Percentiles rank a stretch among this genome's conserved stretches.
phyloP scores from a whole-genome alignment of 331 rosid species.

The Acacia pycnantha region DNA sequence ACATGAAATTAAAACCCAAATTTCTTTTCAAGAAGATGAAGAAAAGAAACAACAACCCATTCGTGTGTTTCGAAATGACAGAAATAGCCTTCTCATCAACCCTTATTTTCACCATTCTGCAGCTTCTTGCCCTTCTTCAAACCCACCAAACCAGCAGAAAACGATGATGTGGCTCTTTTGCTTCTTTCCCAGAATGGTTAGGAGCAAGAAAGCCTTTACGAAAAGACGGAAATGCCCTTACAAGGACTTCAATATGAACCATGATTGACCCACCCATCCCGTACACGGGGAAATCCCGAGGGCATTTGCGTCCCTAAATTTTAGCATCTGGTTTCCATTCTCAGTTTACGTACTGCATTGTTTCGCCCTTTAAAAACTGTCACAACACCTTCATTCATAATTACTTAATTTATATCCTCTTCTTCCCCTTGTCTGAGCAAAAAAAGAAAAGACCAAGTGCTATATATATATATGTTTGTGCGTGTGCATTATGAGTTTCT shows the following conservation, averaged over 20 bases:
- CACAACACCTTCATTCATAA: not conserved
- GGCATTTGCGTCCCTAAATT: slow-evolving; percentile 74
- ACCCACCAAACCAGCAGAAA: not conserved
- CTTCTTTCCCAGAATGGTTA: slow-evolving; percentile 31
- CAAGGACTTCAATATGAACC: slow-evolving; percentile 24
- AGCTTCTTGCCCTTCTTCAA: not conserved
- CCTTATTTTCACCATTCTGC: not conserved
- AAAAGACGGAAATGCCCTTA: slow-evolving; percentile 50
- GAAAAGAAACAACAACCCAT: not conserved
- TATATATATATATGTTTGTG: not conserved
- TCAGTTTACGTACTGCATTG: slow-evolving; percentile 58
- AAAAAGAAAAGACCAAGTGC: not conserved
- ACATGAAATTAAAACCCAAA: not conserved
- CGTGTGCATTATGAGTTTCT: not conserved
- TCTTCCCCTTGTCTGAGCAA: not conserved
- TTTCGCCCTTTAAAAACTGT: slow-evolving; percentile 34
- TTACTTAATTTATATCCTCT: not conserved
- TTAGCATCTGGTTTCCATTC: slow-evolving; percentile 26
- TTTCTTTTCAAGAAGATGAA: not conserved
- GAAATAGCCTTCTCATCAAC: slow-evolving; percentile 4
- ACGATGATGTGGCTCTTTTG: slow-evolving; percentile 21
- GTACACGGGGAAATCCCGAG: slow-evolving; percentile 87
- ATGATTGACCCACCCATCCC: slow-evolving; percentile 54
- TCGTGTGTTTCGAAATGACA: slow-evolving; percentile 1
- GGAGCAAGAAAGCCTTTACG: not conserved